phyloP scores from a whole-genome alignment of 345 rosid genomes.

The Sonneratia caseolaris region DNA sequence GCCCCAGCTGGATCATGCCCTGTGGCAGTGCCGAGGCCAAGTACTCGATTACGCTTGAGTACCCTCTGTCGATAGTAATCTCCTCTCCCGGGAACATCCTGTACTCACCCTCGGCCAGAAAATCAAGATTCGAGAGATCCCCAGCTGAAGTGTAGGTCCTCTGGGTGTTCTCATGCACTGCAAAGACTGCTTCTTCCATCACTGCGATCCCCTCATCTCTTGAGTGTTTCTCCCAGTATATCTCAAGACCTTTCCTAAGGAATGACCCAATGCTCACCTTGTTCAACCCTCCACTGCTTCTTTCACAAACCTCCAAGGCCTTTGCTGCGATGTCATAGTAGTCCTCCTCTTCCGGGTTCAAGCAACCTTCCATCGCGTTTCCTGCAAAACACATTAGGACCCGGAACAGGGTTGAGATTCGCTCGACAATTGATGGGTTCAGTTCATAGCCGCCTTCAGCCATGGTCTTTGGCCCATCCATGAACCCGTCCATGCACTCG shows the following conservation, averaged over 20 bases:
- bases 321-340: constrained; percentile 24
- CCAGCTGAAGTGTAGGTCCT: constrained; percentile 87
- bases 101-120: constrained; percentile 78
- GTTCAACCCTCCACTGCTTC: constrained; percentile 20
- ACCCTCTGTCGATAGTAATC: constrained; percentile 88
- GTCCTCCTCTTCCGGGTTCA: constrained; percentile 13
- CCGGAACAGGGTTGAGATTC: constrained; percentile 52
- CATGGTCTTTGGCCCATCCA: constrained; percentile 36
- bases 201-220: constrained; percentile 22
- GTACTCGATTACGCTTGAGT: constrained; percentile 47
- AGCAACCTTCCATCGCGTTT: constrained; percentile 18
- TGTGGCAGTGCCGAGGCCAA: constrained; percentile 71
- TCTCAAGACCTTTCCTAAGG: constrained; percentile 17
- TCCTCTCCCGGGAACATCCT: constrained; percentile 89
- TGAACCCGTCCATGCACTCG: constrained; percentile 86
- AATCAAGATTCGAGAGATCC: constrained; percentile 64
- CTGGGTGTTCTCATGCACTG: constrained; percentile 64
- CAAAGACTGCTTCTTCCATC: constrained; percentile 63
- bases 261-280: constrained; percentile 50
- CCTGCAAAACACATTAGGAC: constrained; percentile 75
- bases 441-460: constrained; percentile 81
- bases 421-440: constrained; percentile 35
- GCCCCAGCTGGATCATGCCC: constrained; percentile 55
- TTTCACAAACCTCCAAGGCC: constrained; percentile 26
- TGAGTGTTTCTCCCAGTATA: constrained; percentile 2